Conservation (phyloP, 345 rosid species). For the Brassica nigra region DNA sequence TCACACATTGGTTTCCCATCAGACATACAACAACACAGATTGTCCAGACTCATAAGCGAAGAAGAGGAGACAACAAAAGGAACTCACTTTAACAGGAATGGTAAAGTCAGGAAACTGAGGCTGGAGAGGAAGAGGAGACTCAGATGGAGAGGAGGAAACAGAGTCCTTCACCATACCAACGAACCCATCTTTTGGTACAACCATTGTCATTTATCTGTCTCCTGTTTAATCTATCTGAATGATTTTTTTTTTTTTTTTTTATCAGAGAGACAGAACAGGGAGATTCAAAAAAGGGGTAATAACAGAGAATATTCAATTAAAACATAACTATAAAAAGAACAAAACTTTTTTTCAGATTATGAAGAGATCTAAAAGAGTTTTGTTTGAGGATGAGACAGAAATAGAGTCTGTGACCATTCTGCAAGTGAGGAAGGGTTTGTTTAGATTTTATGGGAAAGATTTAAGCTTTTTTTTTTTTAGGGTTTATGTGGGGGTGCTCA, state of each 20-base stretch:
- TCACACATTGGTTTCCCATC: not conserved
- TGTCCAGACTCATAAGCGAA: not conserved
- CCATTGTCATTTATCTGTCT: slow-evolving; percentile 50
- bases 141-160: slow-evolving; percentile 40
- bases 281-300: slow-evolving; percentile 29
- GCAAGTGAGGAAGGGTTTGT: not conserved
- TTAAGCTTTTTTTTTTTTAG: slow-evolving; percentile 28
- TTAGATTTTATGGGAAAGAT: slow-evolving; percentile 20
- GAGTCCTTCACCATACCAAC: slow-evolving; percentile 53
- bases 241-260: not conserved
- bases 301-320: slow-evolving; percentile 32
- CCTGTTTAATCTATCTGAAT: slow-evolving; percentile 26
- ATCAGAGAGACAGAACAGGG: slow-evolving; percentile 34
- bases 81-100: slow-evolving; percentile 52
- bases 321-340: slow-evolving; percentile 2
- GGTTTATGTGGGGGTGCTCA: slow-evolving; percentile 37
- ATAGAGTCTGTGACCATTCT: not conserved
- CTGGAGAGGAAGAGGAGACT: slow-evolving; percentile 54
- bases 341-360: slow-evolving; percentile 21
- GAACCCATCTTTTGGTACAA: slow-evolving; percentile 70
- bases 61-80: not conserved
- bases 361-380: slow-evolving; percentile 6
- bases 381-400: not conserved
- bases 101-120: slow-evolving; percentile 66
- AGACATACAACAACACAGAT: not conserved